Conservation (phyloP, 164 flowering plant genomes). For the Macadamia tetraphylla region DNA sequence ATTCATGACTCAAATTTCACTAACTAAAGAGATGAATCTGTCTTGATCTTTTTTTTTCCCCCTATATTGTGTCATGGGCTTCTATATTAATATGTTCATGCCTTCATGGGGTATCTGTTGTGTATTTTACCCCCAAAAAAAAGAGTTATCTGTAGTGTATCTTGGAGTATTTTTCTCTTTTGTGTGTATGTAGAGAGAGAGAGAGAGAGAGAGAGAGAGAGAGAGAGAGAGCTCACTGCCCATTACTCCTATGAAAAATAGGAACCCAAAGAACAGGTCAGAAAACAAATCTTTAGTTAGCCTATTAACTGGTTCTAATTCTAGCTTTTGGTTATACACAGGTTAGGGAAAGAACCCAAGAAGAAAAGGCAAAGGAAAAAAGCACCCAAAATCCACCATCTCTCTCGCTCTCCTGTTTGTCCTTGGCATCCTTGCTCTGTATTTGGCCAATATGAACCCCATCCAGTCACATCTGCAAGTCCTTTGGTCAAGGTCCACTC, state of each 20-base stretch:
- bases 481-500: not conserved
- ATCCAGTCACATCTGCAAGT: not conserved
- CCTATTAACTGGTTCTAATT: not conserved
- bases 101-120: too few relatives aligned
- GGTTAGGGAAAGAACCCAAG: not conserved
- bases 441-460: not conserved
- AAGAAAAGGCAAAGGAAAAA: too few relatives aligned
- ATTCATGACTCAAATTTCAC: not conserved
- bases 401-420: not conserved
- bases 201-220: not conserved
- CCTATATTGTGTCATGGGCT: not conserved
- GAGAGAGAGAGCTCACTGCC: not conserved
- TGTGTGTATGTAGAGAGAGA: not conserved
- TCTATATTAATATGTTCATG: too few relatives aligned
- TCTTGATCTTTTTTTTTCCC: not conserved
- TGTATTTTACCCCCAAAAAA: too few relatives aligned
- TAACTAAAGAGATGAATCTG: not conserved
- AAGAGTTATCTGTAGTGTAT: too few relatives aligned
- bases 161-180: too few relatives aligned
- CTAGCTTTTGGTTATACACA: slow-evolving; percentile 1
- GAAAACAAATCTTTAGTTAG: not conserved
- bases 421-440: not conserved
- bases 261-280: too few relatives aligned
- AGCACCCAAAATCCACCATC: not conserved
- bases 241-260: too few relatives aligned